Conservation (phyloP, 139 green algal genomes). For the Ulvella scutata region DNA sequence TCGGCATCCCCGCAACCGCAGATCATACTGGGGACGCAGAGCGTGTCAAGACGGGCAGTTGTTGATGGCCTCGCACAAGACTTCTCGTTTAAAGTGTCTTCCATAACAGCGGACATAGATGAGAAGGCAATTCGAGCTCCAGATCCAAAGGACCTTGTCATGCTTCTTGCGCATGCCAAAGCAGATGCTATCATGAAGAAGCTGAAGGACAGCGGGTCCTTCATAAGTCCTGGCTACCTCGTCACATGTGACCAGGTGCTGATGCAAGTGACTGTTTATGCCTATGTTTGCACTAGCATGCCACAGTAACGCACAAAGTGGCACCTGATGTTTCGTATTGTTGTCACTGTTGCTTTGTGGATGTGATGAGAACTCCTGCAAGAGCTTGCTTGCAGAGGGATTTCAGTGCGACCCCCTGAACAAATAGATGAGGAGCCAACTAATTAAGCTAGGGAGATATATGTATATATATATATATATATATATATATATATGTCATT, state of each 20-base stretch:
- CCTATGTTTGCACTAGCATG: no score
- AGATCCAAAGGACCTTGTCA: conserved; percentile 40
- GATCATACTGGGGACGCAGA: conserved; percentile 18
- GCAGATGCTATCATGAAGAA: conserved; percentile 36
- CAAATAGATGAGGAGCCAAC: no score
- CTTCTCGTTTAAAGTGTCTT: conserved; percentile 28
- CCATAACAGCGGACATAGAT: conserved; percentile 58
- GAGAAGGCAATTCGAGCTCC: conserved; percentile 52
- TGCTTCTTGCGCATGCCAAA: conserved; percentile 52
- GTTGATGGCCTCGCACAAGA: conserved; percentile 12
- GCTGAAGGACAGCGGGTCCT: neutral
- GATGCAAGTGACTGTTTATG: no score
- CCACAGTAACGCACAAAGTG: no score
- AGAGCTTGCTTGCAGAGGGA: no score
- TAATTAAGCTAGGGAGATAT: no score
- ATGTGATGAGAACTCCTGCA: no score
- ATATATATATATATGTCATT: no score
- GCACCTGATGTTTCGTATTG: no score
- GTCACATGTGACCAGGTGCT: conserved; percentile 46
- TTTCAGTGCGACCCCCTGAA: no score
- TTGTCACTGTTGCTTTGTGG: no score
- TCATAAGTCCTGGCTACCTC: conserved; percentile 14
- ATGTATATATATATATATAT: no score
- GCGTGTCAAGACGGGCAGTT: conserved; percentile 8
- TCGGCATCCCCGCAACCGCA: neutral